Base-by-base conservation (phyloP, 176 grass and related monocot species). In the Triticum urartu region DNA sequence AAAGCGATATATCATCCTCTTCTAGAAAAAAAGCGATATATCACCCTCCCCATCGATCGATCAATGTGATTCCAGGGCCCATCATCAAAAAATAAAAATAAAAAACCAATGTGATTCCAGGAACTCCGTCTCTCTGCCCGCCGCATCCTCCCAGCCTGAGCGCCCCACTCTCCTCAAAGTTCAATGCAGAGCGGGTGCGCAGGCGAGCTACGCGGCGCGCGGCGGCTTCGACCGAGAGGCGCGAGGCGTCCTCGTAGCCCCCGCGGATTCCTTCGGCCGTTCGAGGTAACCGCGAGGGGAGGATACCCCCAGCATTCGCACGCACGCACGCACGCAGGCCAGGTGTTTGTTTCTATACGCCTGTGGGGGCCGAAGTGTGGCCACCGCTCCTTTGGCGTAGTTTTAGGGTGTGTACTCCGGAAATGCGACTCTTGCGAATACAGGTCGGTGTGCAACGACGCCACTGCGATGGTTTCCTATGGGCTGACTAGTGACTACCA, bases 251-350 rank as follows among this genome's bases (percentile, higher is more conserved):
- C 5, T 42, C 48, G 34, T 24, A 10, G 72, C 3, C 61, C 12
- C 35, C 45, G 52, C 72, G 65, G 40, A 64, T 40, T 61, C 72
- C 40, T 30, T 18, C n/a, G n/a, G 10, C 30, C 40, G 11, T 35
- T 38, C 30, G 59, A 84, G 66, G 40, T 64, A 78, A 63, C 13
- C 36, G 26, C 34, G 56, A 89, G 87, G 75, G 64, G 43, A 64
- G 64, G 36, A 14, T 20, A 30, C 15, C 17, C 20, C 67, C 0
- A 64, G 34, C n/a, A 32, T 24, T 66, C 38, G 45, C 45, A 48
- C 75, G 17, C 9, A 30, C 14, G 67, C 75, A 18, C 67, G 68
- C 77, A 12, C 68, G 77, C 39, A 74, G 0, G 43, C 67, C 2
- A 59, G 42, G 43, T 74, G 76, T 73, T 74, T 80, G 75, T 32